phyloP scores from a whole-genome alignment of 495 filamentous ascomycete species.

The Penicillium bialowiezense region DNA sequence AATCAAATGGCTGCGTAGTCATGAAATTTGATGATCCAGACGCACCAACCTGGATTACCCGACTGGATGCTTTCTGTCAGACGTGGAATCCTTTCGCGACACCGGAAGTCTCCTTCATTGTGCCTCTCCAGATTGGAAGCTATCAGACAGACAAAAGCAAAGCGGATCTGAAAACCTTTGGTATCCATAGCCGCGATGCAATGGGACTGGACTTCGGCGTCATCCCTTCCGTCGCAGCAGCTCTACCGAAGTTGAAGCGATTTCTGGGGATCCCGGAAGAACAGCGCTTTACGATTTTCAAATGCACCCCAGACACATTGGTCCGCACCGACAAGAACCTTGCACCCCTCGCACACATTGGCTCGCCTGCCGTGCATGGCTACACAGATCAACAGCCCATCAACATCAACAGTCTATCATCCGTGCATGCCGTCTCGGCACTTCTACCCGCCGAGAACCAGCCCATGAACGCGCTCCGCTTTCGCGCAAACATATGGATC shows the following conservation, averaged over 20 bases:
- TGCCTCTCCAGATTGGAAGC: constrained; percentile 6
- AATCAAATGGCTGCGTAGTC: constrained; percentile 12
- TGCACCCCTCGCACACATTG: constrained; percentile 15
- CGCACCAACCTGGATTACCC: constrained; percentile 1
- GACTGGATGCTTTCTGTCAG: constrained; percentile 8
- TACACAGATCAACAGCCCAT: constrained; percentile 20
- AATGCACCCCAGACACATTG: constrained; percentile 13
- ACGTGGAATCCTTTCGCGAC: constrained; percentile 2
- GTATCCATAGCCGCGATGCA: constrained; percentile 10
- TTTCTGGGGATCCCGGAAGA: constrained; percentile 8
- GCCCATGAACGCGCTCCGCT: constrained; percentile 17
- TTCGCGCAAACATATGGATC: constrained; percentile 19
- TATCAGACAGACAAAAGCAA: not conserved
- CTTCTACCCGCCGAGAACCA: constrained; percentile 16
- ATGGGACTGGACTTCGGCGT: constrained; percentile 8
- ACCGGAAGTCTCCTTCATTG: constrained; percentile 9
- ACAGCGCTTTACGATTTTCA: constrained; percentile 6
- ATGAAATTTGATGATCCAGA: constrained; percentile 12
- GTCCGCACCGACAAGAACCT: constrained; percentile 13
- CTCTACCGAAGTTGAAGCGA: constrained; percentile 11
- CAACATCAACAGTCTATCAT: constrained; percentile 19
- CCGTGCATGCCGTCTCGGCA: constrained; percentile 13
- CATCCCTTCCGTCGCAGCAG: constrained; percentile 7
- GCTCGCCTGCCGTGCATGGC: constrained; percentile 13
- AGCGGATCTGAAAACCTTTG: constrained; percentile 8